Percentiles rank a stretch among this genome's conserved stretches.
These are phyloP conservation scores for Zanthoxylum bungeanum DNA, from an alignment of 345 rosid species.

Conservation along the genomic window DNA sequence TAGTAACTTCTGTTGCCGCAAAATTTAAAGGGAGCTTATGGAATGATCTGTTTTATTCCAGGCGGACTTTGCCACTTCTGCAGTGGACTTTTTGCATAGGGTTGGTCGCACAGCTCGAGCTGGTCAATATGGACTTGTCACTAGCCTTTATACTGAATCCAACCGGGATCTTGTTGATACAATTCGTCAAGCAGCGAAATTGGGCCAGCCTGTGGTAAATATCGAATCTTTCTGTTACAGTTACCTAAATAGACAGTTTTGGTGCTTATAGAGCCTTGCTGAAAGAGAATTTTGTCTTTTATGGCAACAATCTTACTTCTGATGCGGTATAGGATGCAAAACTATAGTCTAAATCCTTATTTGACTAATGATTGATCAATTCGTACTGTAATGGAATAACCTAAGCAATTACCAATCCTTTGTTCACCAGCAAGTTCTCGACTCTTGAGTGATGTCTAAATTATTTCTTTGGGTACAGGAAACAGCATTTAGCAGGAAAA, in stretches of 20 bases:
- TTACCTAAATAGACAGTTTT: conserved; percentile 3
- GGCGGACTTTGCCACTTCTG: conserved; percentile 97
- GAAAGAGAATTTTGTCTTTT: conserved; percentile 3
- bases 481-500: conserved; percentile 69
- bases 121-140: conserved; percentile 86
- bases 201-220: conserved; percentile 82
- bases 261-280: background rate
- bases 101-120: conserved; percentile 97
- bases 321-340: background rate
- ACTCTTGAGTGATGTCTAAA: conserved; percentile 10
- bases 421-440: conserved; percentile 1
- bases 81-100: conserved; percentile 96
- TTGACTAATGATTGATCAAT: background rate
- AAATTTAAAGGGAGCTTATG: background rate
- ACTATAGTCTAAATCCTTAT: background rate
- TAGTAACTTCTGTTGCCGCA: background rate
- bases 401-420: background rate
- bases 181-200: conserved; percentile 68
- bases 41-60: conserved; percentile 33
- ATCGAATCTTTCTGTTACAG: conserved; percentile 3
- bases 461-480: conserved; percentile 42
- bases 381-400: background rate
- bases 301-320: background rate
- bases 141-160: conserved; percentile 81
- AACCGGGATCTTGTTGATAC: conserved; percentile 76